Evolutionary conservation across 2,329 filamentous ascomycete genomes (phyloP).

Genomic region (Parastagonospora avenae): DNA sequence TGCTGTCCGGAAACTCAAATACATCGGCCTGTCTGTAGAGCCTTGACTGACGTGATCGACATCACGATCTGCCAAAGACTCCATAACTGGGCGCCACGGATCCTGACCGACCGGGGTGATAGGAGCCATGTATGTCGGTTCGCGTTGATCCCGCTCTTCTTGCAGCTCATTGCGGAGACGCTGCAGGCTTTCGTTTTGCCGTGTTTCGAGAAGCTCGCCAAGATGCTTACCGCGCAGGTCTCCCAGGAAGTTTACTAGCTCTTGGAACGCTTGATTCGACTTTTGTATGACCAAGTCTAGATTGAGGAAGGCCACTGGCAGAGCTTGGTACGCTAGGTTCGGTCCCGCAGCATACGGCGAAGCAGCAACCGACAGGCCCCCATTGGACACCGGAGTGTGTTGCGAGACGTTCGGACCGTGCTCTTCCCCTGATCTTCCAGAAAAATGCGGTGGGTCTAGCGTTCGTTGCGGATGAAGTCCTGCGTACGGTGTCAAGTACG

Average conservation of each 20-base stretch:
- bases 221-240: conserved; percentile 49
- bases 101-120: conserved; percentile 53
- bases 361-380: conserved; percentile 22
- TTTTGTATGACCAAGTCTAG: conserved; percentile 55
- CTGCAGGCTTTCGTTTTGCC: conserved; percentile 51
- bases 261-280: conserved; percentile 52
- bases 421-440: conserved; percentile 22
- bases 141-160: conserved; percentile 53
- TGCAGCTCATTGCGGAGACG: conserved; percentile 52
- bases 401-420: conserved; percentile 17
- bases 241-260: conserved; percentile 47
- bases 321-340: conserved; percentile 33
- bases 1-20: conserved; percentile 47
- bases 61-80: conserved; percentile 48
- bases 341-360: conserved; percentile 29
- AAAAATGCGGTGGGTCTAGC: conserved; percentile 28
- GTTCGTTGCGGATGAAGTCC: conserved; percentile 26
- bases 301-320: conserved; percentile 51
- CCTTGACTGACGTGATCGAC: conserved; percentile 52
- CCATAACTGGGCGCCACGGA: conserved; percentile 48
- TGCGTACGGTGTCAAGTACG: conserved; percentile 19
- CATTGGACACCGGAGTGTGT: conserved; percentile 16
- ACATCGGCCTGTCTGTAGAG: conserved; percentile 49
- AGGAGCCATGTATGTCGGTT: conserved; percentile 57
- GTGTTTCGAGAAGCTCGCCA: conserved; percentile 50